A percentile compares a stretch with the other conserved stretches of the same genome.
These are phyloP conservation scores for Diacronema lutheri DNA, from an alignment of 78 protist genomes.

Conservation along the genomic window DNA sequence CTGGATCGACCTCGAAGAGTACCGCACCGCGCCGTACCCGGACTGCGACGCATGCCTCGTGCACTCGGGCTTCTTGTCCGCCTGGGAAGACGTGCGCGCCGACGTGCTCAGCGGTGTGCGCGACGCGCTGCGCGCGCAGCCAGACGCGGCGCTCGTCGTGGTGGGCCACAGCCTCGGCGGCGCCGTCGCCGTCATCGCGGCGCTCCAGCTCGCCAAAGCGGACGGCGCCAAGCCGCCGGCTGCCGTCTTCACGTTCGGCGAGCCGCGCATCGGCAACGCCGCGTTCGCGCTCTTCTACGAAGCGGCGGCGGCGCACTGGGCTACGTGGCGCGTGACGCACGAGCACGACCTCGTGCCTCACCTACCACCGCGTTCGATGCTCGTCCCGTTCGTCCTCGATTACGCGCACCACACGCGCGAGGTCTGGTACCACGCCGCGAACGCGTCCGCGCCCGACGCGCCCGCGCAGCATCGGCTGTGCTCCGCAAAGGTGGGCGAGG, in stretches of 20 bases:
- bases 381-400: not conserved
- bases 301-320: not conserved
- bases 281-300: not conserved
- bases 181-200: conserved; percentile 1
- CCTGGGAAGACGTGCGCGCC: not conserved
- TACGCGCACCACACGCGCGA: not conserved
- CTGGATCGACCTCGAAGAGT: not conserved
- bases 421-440: conserved; percentile 3
- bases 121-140: too few relatives aligned
- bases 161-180: conserved; percentile 26
- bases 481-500: too few relatives aligned
- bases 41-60: not conserved
- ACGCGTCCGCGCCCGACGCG: too few relatives aligned
- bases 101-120: not conserved
- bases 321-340: conserved; percentile 10
- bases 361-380: not conserved
- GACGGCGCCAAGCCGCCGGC: not conserved
- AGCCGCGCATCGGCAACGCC: conserved; percentile 29
- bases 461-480: too few relatives aligned
- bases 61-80: not conserved
- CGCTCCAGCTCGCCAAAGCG: not conserved
- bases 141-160: not conserved
- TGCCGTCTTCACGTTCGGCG: conserved; percentile 6
- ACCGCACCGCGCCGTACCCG: not conserved
- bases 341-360: conserved; percentile 16